A percentile compares a stretch with the other conserved stretches of the same genome.
Conservation (phyloP, 371 early-diverging fungal species). For the Rhizopus microsporus region DNA sequence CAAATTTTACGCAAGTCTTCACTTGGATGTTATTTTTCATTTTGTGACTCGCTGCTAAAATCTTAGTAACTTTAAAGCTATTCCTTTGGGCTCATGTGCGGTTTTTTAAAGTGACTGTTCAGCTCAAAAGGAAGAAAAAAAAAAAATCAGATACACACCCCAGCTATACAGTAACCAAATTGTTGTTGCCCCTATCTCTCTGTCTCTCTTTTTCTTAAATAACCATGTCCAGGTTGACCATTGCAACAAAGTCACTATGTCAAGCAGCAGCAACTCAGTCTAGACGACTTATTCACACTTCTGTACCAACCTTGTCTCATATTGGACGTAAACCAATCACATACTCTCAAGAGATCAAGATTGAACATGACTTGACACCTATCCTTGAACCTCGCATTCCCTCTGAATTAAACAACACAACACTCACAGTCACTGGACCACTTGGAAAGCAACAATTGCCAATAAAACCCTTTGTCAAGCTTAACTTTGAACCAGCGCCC, state of each 20-base stretch:
- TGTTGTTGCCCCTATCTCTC: background rate
- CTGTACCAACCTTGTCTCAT: slow-evolving; percentile 56
- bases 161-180: background rate
- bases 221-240: background rate
- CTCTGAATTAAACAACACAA: slow-evolving; percentile 65
- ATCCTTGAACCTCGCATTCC: slow-evolving; percentile 59
- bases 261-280: background rate
- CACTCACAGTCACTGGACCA: slow-evolving; percentile 79
- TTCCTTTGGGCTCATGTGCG: no score
- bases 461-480: slow-evolving; percentile 78
- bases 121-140: background rate
- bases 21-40: no score
- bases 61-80: no score
- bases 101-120: slow-evolving; percentile 2
- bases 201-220: background rate
- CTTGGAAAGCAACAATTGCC: slow-evolving; percentile 74
- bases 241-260: background rate
- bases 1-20: no score
- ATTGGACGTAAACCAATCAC: slow-evolving; percentile 75
- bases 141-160: slow-evolving; percentile 3
- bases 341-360: slow-evolving; percentile 64
- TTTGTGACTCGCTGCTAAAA: no score
- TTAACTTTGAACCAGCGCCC: slow-evolving; percentile 46
- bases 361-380: slow-evolving; percentile 63
- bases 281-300: slow-evolving; percentile 42